Evolutionary conservation across 306 rosid genomes (phyloP).

Genomic region (cucumber (Cucumis sativus)): DNA sequence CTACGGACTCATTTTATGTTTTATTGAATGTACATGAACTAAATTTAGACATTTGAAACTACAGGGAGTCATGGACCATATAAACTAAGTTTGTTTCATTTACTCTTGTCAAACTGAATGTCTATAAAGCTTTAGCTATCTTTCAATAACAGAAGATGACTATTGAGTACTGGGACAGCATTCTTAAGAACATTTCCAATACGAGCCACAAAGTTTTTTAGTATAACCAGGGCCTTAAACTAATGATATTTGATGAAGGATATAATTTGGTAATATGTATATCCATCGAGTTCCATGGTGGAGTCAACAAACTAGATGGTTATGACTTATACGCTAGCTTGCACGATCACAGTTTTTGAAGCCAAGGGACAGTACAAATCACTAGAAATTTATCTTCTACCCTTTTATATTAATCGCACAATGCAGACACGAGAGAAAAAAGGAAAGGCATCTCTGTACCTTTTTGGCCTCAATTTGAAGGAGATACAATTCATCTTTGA

Average conservation of each 20-base stretch:
- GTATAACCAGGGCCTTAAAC: neutral
- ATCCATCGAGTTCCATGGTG: neutral
- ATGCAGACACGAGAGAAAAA: neutral
- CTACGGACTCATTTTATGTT: too few species aligned
- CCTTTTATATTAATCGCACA: neutral
- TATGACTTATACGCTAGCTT: neutral
- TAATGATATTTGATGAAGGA: neutral
- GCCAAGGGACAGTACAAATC: neutral
- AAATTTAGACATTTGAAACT: too few species aligned
- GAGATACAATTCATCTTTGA: constrained; percentile 48
- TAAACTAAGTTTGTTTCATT: neutral
- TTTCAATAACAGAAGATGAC: neutral
- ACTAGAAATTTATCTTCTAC: neutral
- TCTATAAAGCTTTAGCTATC: neutral
- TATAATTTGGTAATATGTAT: neutral
- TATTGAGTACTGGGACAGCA: neutral
- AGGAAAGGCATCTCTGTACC: constrained; percentile 23
- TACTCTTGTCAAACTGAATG: neutral
- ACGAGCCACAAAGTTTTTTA: neutral
- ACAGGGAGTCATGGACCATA: too few species aligned
- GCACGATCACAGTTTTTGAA: neutral
- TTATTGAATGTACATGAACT: too few species aligned
- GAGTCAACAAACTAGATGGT: neutral
- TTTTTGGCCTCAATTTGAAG: constrained; percentile 70
- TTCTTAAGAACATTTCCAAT: neutral